Base-by-base conservation (phyloP, 441 rosid species). In the Lepidium campestre region DNA sequence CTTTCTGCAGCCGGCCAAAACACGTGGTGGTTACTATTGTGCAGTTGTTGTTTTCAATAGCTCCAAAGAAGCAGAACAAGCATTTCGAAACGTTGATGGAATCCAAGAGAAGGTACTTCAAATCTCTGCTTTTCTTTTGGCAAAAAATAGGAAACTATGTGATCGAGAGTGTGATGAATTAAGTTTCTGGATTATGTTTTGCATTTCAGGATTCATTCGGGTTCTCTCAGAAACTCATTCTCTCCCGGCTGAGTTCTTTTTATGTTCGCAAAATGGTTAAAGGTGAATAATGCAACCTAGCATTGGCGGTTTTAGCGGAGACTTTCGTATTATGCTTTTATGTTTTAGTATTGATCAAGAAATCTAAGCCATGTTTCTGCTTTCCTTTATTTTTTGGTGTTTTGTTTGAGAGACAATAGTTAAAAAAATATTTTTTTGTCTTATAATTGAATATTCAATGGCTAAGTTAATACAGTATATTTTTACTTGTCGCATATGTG, bases 191-290 rank as follows among this genome's bases (percentile, higher is more conserved):
- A 3, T 10, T 41, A 13, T 73, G 36, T 49, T 27, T 3, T 50
- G 27, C 27, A 3, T 32, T 29, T 2, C 68, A 91, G 96, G 98
- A 92, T 73, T 77, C 81, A 13, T 57, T 18, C 13, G 96, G 98
- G 5, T 75, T 78, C 58, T 77, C 71, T 2, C 90, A 89, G 68
- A 92, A 92, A 70, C 78, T 75, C 18, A 62, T 85, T 4, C 22
- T 52, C 18, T 64, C 83, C 49, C 54, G 65, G 62, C 75, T 67
- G 52, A 67, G 56, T 10, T 47, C 74, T 22, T 4, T 89, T 1
- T 85, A 65, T 61, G 81, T 86, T 49, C 86, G 91, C 18, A 78
- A 85, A 64, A 81, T 81, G 85, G 65, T 17, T 39, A 19, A 31
- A 27, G 79, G 76, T 46, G 61, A 55, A 27, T 57, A 23, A 25